Evolutionary conservation across 768 basidiomycete genomes (phyloP).

Genomic region (Auricularia sp.): DNA sequence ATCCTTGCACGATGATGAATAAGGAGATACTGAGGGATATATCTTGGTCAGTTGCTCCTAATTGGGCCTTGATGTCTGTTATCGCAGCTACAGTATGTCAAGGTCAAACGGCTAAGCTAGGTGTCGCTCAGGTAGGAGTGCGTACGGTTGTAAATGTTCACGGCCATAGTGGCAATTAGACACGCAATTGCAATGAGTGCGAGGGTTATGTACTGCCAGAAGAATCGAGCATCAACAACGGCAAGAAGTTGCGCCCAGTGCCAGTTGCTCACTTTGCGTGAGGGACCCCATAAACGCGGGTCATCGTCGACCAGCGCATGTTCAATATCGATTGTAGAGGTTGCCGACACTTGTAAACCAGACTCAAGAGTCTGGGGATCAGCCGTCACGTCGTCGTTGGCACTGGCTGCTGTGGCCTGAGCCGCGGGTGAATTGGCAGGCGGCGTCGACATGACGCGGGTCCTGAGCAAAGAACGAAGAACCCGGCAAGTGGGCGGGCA

Average conservation of each 20-base stretch:
- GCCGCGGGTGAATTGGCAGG: too few relatives aligned
- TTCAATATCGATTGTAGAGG: conserved; percentile 23
- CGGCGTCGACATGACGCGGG: too few relatives aligned
- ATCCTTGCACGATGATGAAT: conserved; percentile 65
- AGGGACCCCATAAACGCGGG: conserved; percentile 46
- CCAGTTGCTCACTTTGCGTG: conserved; percentile 23
- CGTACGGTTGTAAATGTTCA: conserved; percentile 51
- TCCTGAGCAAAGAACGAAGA: too few relatives aligned
- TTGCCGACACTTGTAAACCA: neutral
- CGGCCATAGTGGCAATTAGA: conserved; percentile 47
- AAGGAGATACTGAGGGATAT: conserved; percentile 59
- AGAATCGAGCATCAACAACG: too few relatives aligned
- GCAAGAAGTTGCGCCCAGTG: too few relatives aligned
- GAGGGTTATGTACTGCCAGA: conserved; percentile 34
- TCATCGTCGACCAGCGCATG: conserved; percentile 41
- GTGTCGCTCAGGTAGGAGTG: conserved; percentile 13
- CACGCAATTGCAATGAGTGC: conserved; percentile 40
- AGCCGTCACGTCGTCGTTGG: too few relatives aligned
- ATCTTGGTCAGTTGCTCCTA: conserved; percentile 48
- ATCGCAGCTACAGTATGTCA: conserved; percentile 42
- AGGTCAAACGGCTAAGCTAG: conserved; percentile 7
- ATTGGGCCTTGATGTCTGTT: conserved; percentile 44
- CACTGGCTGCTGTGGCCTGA: too few relatives aligned
- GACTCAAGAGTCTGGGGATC: too few relatives aligned
- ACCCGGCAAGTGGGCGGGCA: too few relatives aligned